Evolutionary conservation across 768 basidiomycete species (phyloP), one percentile per base, ranked within the genome.

Genomic region (Cystofilobasidium ferigula): DNA sequence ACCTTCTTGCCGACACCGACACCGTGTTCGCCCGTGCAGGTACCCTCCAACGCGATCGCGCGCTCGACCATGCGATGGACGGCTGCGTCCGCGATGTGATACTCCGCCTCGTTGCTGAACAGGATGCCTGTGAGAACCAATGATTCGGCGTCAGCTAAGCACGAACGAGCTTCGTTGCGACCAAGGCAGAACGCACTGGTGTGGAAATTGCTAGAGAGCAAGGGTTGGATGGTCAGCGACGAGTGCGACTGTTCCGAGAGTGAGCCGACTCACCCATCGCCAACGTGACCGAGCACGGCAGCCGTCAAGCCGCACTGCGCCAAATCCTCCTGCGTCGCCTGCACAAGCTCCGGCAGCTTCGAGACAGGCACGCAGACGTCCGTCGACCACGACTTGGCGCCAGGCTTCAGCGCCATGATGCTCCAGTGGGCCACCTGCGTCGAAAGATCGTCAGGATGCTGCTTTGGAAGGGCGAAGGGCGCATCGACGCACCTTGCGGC

Each of bases 1-100:
- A 69, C 70, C 71, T 84, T 86, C 78, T 92, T 92, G 13, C 89
- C 89, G 9, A 91, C 76, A 0, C 90, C 89, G 18, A 92, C 86
- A 0, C 89, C 89, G 74, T 71, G 70, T 69, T 72, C 72, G 0
- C 78, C 78, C 1, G 77, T 77, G 70, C 78, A 79, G 3, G 78
- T 79, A 0, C 78, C 78, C 22, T 76, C 78, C 12, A 79, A 70
- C 24, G 71, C 68, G 59, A 78, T 78, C 2, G 78, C 79, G 12
- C 78, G 71, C 51, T 78, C 73, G 12, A 80, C 76, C 72, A 77
- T 76, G 26, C 71, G 71, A 35, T 77, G 75, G 2, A 77, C 77
- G 1, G 73, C 74, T 20, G 71, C 71, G 53, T 70, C 66, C 45
- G 76, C 74, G 14, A 69, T 71, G n/a, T 60, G 68, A 30, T 68